Evolutionary conservation across 148 eudicot species (phyloP), one percentile per base, ranked within the genome.

Genomic region (Silene latifolia): DNA sequence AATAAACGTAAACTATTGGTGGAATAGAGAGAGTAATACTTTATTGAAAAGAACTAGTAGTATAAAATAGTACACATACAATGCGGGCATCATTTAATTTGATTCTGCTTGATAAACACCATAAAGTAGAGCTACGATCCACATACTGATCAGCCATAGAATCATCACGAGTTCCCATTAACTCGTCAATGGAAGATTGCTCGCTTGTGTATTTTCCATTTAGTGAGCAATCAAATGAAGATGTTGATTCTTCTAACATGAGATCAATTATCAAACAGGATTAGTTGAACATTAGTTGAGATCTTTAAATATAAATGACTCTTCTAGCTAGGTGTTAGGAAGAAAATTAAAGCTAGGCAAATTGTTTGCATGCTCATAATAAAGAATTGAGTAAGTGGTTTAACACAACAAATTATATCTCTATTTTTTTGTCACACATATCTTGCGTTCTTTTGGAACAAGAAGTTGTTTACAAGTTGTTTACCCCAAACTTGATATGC

Each of bases 1-100:
- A 39, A 39, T 0, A 39, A 39, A 39, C 1, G 9, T 39, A 5
- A 39, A 39, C 0, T 39, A 39, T 5, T 39, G 44, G 9, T 39
- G 9, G 3, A 3, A 7, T 39, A 39, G 44, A 7, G 44, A 7
- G 44, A 39, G 3, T 39, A 39, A 0, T 3, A 35, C 39, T 35
- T 39, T 39, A 39, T 39, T 39, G 44, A 39, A 39, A 39, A 5
- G 0, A 39, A 39, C 44, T 5, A 39, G 8, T 39, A 39, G 8
- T 39, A 39, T 39, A 39, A 39, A 39, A 39, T 6, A 39, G 44
- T 39, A 5, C 35, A 63, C 81, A 39, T 80, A 88, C 93, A 79
- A 64, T 71, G 27, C 91, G 86, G 19, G 80, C 73, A 15, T 75
- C 72, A 75, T 79, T 84, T 19, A 67, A 24, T 23, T 84, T 84